Base-by-base conservation (phyloP, 2,329 filamentous ascomycete genomes). In the Lecanosticta acicola region DNA sequence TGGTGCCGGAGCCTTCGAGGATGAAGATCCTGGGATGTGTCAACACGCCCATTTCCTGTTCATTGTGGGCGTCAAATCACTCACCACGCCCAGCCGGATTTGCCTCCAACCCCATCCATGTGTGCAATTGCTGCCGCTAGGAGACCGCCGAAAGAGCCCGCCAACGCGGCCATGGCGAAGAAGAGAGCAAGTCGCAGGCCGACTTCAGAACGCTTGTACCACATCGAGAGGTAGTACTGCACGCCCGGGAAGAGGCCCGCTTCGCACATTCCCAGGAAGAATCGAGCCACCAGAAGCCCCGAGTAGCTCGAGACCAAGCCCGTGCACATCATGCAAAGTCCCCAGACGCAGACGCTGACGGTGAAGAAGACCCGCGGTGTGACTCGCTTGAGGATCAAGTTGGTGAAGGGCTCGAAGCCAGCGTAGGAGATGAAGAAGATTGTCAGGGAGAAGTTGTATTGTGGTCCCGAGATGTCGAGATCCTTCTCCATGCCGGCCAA, bases 361-460 rank as follows among this genome's bases (percentile, higher is more conserved):
- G 89, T 85, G 42, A 59, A 51, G 51, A 94, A 94, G 44, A 90
- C 67, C 32, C 83, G 86, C 0, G 88, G 89, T 1, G 80, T 76
- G 50, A 87, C 68, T 17, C 75, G 76, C 68, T 93, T 94, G 46
- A 94, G 78, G 17, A 94, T 66, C 36, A 93, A 72, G 62, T 94
- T 93, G 50, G 86, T 89, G 38, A 89, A 58, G 0, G 82, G 81
- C 64, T 93, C 87, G 52, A 87, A 89, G 20, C 89, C 67, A 1
- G 86, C 77, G 64, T 95, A 94, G 0, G 85, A 88, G 43, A 94
- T 75, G 69, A 94, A 94, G 71, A 94, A 94, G 57, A 94, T 84
- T 26, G 84, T 86, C 7, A 94, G 72, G 0, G 82, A 78, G 18
- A 77, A 73, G 64, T 90, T 90, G 69, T 89, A 94, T 60, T 85